Evolutionary conservation across 768 basidiomycete genomes (phyloP).

Genomic region (Gautieria morchelliformis): DNA sequence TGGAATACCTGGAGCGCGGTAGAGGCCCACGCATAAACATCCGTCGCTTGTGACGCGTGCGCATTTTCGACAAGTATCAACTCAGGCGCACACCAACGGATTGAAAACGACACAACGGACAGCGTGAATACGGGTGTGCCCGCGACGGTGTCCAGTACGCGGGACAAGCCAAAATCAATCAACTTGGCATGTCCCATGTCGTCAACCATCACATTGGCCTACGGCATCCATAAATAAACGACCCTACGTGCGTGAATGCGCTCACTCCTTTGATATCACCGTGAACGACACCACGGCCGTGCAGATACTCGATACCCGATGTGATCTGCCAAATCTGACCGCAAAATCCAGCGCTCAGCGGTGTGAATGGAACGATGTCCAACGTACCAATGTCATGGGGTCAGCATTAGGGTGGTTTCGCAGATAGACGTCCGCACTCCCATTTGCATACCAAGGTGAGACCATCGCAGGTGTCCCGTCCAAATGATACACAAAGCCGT

Average conservation of each 20-base stretch:
- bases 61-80: not conserved
- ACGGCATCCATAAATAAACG: not conserved
- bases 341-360: too few species aligned
- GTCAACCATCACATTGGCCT: slow-evolving; percentile 10
- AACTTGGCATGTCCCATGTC: slow-evolving; percentile 3
- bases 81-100: slow-evolving; percentile 6
- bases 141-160: not conserved
- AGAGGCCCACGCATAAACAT: slow-evolving; percentile 7
- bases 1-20: not conserved
- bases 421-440: slow-evolving; percentile 2
- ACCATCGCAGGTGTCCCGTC: not conserved
- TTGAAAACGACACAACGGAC: not conserved
- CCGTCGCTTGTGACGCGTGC: not conserved
- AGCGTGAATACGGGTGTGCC: not conserved
- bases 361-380: not conserved
- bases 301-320: slow-evolving; percentile 14
- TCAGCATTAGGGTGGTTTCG: not conserved
- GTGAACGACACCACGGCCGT: slow-evolving; percentile 13
- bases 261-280: slow-evolving; percentile 17
- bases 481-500: not conserved
- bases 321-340: slow-evolving; percentile 13
- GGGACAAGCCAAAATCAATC: slow-evolving; percentile 9
- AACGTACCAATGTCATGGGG: not conserved
- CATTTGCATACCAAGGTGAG: slow-evolving; percentile 1
- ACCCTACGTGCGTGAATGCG: not conserved